Conservation (phyloP, 805 yeast genomes). For the Metschnikowia dekortorum region DNA sequence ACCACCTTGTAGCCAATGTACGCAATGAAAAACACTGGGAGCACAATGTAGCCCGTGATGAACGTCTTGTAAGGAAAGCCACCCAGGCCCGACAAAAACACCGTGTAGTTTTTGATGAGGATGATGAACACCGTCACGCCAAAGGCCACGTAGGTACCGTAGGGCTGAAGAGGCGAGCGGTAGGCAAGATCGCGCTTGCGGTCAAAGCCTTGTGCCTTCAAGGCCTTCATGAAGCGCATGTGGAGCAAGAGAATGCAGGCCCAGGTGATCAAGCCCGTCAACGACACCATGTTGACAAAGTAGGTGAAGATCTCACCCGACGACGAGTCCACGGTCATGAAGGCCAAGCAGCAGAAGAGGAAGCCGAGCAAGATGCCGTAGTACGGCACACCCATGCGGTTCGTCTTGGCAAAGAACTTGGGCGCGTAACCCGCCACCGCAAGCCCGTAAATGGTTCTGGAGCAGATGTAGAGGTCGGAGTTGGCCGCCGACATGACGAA, state of each 20-base stretch:
- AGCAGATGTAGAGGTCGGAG: conserved; percentile 21
- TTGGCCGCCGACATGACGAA: conserved; percentile 21
- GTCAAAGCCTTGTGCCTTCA: conserved; percentile 62
- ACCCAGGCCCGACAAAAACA: conserved; percentile 47
- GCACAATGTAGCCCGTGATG: conserved; percentile 74
- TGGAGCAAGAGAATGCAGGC: conserved; percentile 64
- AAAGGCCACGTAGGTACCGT: conserved; percentile 58
- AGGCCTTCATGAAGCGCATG: conserved; percentile 60
- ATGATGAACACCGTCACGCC: conserved; percentile 50
- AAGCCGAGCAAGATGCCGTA: conserved; percentile 50
- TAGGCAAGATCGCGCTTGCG: conserved; percentile 50
- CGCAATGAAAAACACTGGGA: conserved; percentile 57
- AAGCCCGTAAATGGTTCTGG: conserved; percentile 20
- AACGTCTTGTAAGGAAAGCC: conserved; percentile 51
- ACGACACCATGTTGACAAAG: conserved; percentile 72
- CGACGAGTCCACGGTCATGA: conserved; percentile 58
- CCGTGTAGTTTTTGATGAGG: conserved; percentile 62
- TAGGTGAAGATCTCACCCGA: conserved; percentile 58
- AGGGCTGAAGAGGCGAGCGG: conserved; percentile 66
- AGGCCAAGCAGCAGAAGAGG: conserved; percentile 60
- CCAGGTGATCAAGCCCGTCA: conserved; percentile 75
- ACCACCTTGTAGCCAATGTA: conserved; percentile 57
- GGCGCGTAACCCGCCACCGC: conserved; percentile 21
- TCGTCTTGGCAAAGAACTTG: conserved; percentile 39
- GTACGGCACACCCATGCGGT: conserved; percentile 68